Percentiles rank a stretch among this genome's conserved stretches.
These are phyloP conservation scores for Aspergillus baeticus DNA, from an alignment of 495 filamentous ascomycete species.

Conservation along the genomic window DNA sequence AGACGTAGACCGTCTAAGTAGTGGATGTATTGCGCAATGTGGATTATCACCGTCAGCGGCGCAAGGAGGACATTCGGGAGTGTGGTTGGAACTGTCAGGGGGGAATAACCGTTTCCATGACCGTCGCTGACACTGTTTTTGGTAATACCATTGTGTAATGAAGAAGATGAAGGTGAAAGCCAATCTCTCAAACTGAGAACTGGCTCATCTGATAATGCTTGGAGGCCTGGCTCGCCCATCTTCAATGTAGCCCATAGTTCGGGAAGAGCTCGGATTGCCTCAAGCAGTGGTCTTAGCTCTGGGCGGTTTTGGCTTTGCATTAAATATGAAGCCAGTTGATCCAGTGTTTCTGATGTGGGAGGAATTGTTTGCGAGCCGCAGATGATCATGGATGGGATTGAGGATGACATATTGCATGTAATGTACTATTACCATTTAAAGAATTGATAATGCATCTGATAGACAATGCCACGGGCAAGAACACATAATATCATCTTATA, in stretches of 20 bases:
- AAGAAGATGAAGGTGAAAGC: not conserved
- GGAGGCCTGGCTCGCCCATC: not conserved
- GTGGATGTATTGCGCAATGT: not conserved
- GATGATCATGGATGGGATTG: conserved; percentile 1
- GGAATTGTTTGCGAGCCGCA: conserved; percentile 1
- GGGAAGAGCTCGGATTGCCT: not conserved
- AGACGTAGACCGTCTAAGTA: not conserved
- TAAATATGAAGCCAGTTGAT: not conserved
- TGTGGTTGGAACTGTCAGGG: not conserved
- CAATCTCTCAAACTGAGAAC: not conserved
- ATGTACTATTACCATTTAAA: too few relatives aligned
- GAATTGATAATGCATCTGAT: not conserved
- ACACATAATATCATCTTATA: not conserved
- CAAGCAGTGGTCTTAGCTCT: not conserved
- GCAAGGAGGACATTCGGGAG: conserved; percentile 1
- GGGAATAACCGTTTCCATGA: not conserved
- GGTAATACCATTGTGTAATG: not conserved
- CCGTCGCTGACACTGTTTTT: not conserved
- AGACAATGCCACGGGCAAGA: not conserved
- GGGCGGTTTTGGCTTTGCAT: not conserved
- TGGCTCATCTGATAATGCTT: not conserved
- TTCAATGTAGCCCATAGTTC: not conserved
- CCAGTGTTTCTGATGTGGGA: not conserved
- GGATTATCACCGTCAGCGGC: conserved; percentile 2
- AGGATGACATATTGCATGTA: not conserved